Evolutionary conservation across 176 grass and related monocot species (phyloP).

Genomic region (Phragmites australis): DNA sequence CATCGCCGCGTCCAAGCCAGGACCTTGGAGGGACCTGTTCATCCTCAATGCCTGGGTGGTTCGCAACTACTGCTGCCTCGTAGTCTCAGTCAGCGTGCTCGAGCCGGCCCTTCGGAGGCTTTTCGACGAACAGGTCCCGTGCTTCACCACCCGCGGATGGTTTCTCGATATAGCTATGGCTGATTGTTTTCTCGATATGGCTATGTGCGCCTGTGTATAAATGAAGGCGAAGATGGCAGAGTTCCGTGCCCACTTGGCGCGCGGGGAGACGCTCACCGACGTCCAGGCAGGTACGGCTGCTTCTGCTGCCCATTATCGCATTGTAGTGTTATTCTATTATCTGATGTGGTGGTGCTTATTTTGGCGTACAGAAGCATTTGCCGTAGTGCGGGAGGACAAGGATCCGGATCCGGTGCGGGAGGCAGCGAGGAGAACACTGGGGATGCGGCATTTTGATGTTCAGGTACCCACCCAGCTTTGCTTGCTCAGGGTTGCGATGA

Average conservation of each 20-base stretch:
- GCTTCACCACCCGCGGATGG: neutral
- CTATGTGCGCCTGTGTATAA: conserved; percentile 42
- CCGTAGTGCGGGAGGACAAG: conserved; percentile 79
- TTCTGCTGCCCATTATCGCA: neutral
- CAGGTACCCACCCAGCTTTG: conserved; percentile 51
- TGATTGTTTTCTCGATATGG: neutral
- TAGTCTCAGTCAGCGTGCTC: conserved; percentile 58
- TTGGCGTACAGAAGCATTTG: conserved; percentile 69
- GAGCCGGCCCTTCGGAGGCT: conserved; percentile 67
- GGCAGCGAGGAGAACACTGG: conserved; percentile 78
- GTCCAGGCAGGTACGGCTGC: conserved; percentile 62
- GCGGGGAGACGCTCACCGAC: conserved; percentile 76
- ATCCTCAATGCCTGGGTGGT: conserved; percentile 91
- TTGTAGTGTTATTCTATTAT: neutral
- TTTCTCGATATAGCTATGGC: neutral
- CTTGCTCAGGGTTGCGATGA: neutral
- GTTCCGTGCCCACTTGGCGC: conserved; percentile 59
- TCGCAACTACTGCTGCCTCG: conserved; percentile 75
- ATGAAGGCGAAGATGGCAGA: conserved; percentile 73
- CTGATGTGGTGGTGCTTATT: conserved; percentile 27
- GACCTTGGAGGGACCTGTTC: conserved; percentile 67
- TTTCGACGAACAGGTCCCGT: conserved; percentile 77
- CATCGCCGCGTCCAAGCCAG: neutral
- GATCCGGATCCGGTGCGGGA: too few relatives aligned
- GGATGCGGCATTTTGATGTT: conserved; percentile 91